phyloP scores from a whole-genome alignment of 2,329 filamentous ascomycete species.

The Talaromyces sp. region DNA sequence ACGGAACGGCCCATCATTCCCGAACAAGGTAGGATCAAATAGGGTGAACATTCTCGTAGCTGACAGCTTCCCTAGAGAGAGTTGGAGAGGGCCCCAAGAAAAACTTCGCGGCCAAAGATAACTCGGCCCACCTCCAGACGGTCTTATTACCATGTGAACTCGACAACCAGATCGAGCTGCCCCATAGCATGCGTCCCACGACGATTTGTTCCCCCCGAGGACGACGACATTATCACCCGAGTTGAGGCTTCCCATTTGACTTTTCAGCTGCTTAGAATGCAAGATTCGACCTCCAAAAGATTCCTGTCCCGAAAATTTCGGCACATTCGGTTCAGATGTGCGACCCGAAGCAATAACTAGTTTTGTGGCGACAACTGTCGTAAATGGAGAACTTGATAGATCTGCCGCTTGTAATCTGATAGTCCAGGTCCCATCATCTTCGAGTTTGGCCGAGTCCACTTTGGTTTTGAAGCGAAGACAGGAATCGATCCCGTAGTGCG shows the following conservation, averaged over 20 bases:
- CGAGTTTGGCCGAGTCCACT: not conserved
- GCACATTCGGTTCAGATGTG: not conserved
- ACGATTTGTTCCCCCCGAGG: not conserved
- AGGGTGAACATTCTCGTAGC: not conserved
- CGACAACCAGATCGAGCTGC: not conserved
- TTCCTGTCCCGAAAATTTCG: not conserved
- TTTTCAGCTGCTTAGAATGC: not conserved
- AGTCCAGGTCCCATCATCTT: not conserved
- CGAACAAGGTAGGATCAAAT: not conserved
- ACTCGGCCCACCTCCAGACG: not conserved
- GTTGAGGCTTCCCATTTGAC: not conserved
- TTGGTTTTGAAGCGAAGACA: not conserved
- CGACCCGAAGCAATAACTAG: not conserved
- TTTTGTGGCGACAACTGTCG: not conserved
- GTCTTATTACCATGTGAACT: not conserved
- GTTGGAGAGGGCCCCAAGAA: not conserved
- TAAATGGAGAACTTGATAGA: not conserved
- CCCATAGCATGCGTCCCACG: not conserved
- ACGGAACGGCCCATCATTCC: not conserved
- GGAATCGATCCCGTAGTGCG: not conserved
- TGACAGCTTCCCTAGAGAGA: not conserved
- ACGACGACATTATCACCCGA: not conserved
- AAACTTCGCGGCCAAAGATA: not conserved
- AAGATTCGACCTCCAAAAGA: not conserved
- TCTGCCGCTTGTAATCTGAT: not conserved